Evolutionary conservation across 1,284 basidiomycete genomes (phyloP).

Genomic region (Peniophora sp.): DNA sequence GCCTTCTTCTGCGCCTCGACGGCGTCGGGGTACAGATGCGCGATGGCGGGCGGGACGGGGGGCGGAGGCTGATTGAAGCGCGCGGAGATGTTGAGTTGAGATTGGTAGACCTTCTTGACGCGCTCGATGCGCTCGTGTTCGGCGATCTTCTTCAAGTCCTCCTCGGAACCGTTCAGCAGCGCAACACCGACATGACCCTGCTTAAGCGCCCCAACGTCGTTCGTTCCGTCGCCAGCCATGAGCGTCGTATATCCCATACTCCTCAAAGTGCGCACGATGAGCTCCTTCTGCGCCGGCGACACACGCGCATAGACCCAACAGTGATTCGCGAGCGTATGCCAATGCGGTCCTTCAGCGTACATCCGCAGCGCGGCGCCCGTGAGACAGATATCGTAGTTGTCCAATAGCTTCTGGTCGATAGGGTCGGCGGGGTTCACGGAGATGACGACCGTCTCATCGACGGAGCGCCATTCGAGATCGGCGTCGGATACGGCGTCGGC

Average conservation of each 20-base stretch:
- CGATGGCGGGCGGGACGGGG: constrained; percentile 78
- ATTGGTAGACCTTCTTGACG: constrained; percentile 93
- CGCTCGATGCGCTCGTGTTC: constrained; percentile 85
- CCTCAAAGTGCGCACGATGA: constrained; percentile 84
- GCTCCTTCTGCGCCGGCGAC: constrained; percentile 91
- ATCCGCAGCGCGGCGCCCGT: constrained; percentile 89
- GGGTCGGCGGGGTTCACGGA: constrained; percentile 73
- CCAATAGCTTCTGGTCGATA: constrained; percentile 70
- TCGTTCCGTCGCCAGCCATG: constrained; percentile 97
- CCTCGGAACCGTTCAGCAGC: constrained; percentile 82
- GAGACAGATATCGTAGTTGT: constrained; percentile 88
- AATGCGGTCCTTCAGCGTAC: constrained; percentile 52
- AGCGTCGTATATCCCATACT: constrained; percentile 83
- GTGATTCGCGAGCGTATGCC: constrained; percentile 79
- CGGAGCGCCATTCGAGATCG: constrained; percentile 87
- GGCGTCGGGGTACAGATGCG: constrained; percentile 79
- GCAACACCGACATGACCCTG: constrained; percentile 95
- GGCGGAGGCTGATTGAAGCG: constrained; percentile 89
- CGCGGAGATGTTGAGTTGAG: constrained; percentile 81
- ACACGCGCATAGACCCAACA: constrained; percentile 97
- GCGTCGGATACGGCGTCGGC: constrained; percentile 68
- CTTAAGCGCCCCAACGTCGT: constrained; percentile 94
- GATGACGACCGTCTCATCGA: constrained; percentile 84
- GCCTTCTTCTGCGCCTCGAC: constrained; percentile 86
- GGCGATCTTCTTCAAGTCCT: constrained; percentile 88